These are phyloP conservation scores for Kuraishia borneana DNA, from an alignment of 805 yeast species.

Conservation along the genomic window DNA sequence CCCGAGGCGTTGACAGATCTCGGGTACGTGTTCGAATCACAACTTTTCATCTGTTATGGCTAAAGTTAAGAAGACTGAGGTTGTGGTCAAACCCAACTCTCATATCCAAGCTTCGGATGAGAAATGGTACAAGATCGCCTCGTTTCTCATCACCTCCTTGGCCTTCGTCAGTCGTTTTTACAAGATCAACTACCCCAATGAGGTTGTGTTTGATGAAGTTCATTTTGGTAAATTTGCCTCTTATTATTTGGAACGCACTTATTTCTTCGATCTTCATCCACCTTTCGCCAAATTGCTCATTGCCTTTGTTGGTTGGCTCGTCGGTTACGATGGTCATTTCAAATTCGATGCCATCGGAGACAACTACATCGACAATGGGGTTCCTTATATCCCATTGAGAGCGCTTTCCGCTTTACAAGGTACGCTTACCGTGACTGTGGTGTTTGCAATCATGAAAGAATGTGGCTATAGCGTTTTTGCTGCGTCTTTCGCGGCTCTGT, in stretches of 20 bases:
- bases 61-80: too few relatives aligned
- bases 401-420: constrained; percentile 74
- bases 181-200: constrained; percentile 50
- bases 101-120: constrained; percentile 13
- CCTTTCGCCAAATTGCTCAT: constrained; percentile 92
- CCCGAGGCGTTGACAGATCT: too few relatives aligned
- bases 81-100: constrained; percentile 5
- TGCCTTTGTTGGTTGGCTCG: constrained; percentile 80
- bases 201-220: constrained; percentile 80
- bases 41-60: too few relatives aligned
- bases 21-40: too few relatives aligned
- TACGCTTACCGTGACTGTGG: constrained; percentile 67
- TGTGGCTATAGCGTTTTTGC: constrained; percentile 71
- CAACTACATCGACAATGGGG: constrained; percentile 63
- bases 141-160: constrained; percentile 24
- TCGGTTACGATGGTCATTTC: constrained; percentile 87
- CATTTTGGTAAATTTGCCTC: constrained; percentile 83
- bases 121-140: constrained; percentile 20
- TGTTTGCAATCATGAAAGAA: constrained; percentile 80
- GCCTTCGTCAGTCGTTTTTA: constrained; percentile 49
- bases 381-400: constrained; percentile 81
- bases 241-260: constrained; percentile 79
- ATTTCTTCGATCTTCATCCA: constrained; percentile 95
- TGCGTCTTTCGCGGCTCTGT: constrained; percentile 60
- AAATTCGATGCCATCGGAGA: constrained; percentile 88